These are phyloP conservation scores for Daedaleopsis nitida DNA, from an alignment of 768 basidiomycete species.

Conservation along the genomic window DNA sequence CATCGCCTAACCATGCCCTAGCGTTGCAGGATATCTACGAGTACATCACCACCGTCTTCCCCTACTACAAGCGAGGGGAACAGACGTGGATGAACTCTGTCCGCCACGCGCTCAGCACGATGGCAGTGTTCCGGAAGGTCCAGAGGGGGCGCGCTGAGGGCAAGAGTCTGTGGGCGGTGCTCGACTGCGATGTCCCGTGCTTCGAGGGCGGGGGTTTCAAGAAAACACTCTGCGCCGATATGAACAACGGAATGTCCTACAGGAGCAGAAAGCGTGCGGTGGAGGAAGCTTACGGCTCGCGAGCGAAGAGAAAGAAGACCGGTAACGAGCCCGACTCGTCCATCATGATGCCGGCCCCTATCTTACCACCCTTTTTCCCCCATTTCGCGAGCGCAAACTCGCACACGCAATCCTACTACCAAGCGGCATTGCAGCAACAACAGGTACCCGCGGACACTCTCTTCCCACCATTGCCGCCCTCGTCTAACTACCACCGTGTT, in stretches of 20 bases:
- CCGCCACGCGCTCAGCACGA: slow-evolving; percentile 93
- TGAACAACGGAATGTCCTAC: slow-evolving; percentile 39
- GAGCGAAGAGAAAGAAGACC: slow-evolving; percentile 34
- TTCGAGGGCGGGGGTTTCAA: slow-evolving; percentile 84
- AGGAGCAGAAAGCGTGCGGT: slow-evolving; percentile 41
- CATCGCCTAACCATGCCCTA: slow-evolving; percentile 79
- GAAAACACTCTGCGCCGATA: slow-evolving; percentile 52
- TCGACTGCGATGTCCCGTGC: slow-evolving; percentile 78
- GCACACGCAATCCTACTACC: slow-evolving; percentile 78
- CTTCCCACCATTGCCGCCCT: slow-evolving; percentile 71
- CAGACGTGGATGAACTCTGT: slow-evolving; percentile 99
- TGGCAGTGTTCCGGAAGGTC: slow-evolving; percentile 87
- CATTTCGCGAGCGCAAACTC: slow-evolving; percentile 38
- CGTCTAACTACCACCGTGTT: slow-evolving; percentile 41
- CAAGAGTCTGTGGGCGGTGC: slow-evolving; percentile 87
- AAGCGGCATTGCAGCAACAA: slow-evolving; percentile 51
- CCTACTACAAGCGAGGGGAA: slow-evolving; percentile 90
- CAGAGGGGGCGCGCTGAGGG: slow-evolving; percentile 76
- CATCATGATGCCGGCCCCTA: slow-evolving; percentile 24
- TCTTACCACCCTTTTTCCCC: slow-evolving; percentile 32
- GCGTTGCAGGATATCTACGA: slow-evolving; percentile 96
- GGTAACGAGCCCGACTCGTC: slow-evolving; percentile 16
- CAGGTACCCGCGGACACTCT: slow-evolving; percentile 64
- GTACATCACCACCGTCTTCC: slow-evolving; percentile 93
- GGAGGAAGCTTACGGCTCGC: slow-evolving; percentile 23